A percentile compares a stretch with the other conserved stretches of the same genome.
Conservation (phyloP, 1,284 basidiomycete species). For the Ceratobasidium sp. region DNA sequence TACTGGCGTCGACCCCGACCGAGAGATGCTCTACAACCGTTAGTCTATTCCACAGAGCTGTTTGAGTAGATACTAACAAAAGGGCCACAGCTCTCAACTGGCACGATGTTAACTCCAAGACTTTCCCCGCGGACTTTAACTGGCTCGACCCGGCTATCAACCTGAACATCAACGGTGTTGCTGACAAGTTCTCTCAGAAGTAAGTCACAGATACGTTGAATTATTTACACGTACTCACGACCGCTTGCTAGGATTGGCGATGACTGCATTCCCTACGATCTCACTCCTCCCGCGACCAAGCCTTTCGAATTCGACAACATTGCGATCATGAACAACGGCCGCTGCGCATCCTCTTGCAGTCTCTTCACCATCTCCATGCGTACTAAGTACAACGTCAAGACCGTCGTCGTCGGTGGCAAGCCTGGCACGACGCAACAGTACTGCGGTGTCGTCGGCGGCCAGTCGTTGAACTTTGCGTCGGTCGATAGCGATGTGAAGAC, state of each 20-base stretch:
- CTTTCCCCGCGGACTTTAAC: conserved; percentile 36
- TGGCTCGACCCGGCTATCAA: conserved; percentile 32
- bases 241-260: conserved; percentile 22
- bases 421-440: conserved; percentile 64
- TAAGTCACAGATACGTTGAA: neutral
- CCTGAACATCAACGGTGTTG: conserved; percentile 25
- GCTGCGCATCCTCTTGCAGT: conserved; percentile 14
- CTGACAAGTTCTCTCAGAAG: conserved; percentile 39
- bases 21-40: conserved; percentile 40
- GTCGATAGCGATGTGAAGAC: conserved; percentile 71
- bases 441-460: conserved; percentile 70
- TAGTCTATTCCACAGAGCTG: neutral
- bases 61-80: neutral
- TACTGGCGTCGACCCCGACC: conserved; percentile 29
- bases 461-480: conserved; percentile 65
- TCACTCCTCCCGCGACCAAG: conserved; percentile 27
- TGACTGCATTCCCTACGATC: conserved; percentile 32
- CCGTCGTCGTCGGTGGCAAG: conserved; percentile 68
- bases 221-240: neutral
- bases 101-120: conserved; percentile 12
- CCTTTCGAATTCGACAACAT: conserved; percentile 38
- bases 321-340: conserved; percentile 31
- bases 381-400: conserved; percentile 67
- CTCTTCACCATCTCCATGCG: conserved; percentile 65
- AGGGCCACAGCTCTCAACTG: conserved; percentile 14